These are phyloP conservation scores for Tolypocladium inflatum DNA, from an alignment of 2,329 filamentous ascomycete genomes.

Conservation along the genomic window DNA sequence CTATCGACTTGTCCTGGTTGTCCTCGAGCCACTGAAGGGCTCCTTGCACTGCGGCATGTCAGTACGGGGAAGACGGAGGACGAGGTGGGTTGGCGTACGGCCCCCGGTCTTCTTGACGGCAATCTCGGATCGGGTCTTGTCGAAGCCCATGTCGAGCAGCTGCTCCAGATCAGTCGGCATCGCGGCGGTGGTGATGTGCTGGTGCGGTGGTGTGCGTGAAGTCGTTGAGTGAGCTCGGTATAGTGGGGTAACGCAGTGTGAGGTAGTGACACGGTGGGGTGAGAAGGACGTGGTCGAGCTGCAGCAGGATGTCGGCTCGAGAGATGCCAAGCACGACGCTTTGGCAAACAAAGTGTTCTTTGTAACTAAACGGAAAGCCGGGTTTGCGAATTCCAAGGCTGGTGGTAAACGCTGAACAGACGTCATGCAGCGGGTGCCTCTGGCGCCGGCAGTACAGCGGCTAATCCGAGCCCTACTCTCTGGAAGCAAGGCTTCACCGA, in stretches of 20 bases:
- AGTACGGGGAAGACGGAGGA: neutral
- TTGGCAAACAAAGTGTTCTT: neutral
- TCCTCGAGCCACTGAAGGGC: conserved; percentile 92
- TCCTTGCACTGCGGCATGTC: conserved; percentile 55
- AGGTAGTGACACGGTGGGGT: neutral
- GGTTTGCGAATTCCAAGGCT: neutral
- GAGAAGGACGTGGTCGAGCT: neutral
- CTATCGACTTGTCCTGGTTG: conserved; percentile 78
- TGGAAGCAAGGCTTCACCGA: neutral
- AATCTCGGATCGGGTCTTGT: conserved; percentile 69
- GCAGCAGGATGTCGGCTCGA: too few species aligned
- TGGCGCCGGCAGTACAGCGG: neutral
- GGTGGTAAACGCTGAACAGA: neutral
- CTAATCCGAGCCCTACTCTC: neutral
- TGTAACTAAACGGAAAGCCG: neutral
- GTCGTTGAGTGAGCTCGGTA: neutral
- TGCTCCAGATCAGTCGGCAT: conserved; percentile 50
- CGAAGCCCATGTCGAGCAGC: conserved; percentile 69
- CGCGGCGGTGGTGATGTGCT: conserved; percentile 28
- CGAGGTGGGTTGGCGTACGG: conserved; percentile 39
- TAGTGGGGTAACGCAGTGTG: conserved; percentile 10
- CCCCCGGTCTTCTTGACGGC: conserved; percentile 78
- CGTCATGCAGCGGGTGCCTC: neutral
- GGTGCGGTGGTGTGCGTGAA: neutral
- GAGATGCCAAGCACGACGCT: neutral